Percentiles rank a stretch among this genome's conserved stretches.
Evolutionary conservation across 140 eudicot species (phyloP).

Genomic region (Bidens hawaiensis): DNA sequence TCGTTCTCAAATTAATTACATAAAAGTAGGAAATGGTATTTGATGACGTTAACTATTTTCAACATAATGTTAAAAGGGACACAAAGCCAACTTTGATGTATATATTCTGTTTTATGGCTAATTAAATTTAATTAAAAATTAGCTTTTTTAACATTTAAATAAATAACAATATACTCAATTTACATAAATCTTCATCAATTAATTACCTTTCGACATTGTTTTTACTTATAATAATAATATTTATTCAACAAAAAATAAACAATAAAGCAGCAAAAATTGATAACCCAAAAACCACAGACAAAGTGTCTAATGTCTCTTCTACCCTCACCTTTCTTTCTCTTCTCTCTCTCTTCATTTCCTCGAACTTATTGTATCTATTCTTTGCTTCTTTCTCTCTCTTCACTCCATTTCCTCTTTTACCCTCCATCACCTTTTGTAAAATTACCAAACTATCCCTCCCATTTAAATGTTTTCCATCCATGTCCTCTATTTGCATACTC

Average conservation of each 20-base stretch:
- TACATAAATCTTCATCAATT: not conserved
- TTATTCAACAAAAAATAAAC: constrained; percentile 27
- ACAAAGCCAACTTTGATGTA: not conserved
- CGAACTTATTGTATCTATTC: constrained; percentile 37
- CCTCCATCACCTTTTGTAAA: constrained; percentile 45
- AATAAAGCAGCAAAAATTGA: constrained; percentile 42
- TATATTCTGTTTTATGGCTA: too few species aligned
- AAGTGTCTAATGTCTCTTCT: constrained; percentile 55
- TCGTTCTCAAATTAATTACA: not conserved
- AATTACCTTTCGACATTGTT: not conserved
- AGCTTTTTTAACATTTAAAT: not conserved
- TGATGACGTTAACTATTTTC: not conserved
- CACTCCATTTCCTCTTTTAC: constrained; percentile 52
- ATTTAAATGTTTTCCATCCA: constrained; percentile 70
- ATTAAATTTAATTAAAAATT: too few species aligned
- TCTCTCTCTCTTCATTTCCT: constrained; percentile 53
- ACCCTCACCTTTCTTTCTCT: constrained; percentile 53
- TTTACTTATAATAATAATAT: not conserved
- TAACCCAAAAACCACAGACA: constrained; percentile 57
- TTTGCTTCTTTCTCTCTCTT: constrained; percentile 45
- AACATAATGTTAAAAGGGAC: not conserved
- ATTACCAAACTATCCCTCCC: constrained; percentile 88
- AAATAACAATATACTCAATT: not conserved
- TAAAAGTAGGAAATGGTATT: not conserved
- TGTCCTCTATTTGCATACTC: constrained; percentile 67